Evolutionary conservation across 1,139 yeast species (phyloP).

Genomic region (Suhomyces bokatorum): DNA sequence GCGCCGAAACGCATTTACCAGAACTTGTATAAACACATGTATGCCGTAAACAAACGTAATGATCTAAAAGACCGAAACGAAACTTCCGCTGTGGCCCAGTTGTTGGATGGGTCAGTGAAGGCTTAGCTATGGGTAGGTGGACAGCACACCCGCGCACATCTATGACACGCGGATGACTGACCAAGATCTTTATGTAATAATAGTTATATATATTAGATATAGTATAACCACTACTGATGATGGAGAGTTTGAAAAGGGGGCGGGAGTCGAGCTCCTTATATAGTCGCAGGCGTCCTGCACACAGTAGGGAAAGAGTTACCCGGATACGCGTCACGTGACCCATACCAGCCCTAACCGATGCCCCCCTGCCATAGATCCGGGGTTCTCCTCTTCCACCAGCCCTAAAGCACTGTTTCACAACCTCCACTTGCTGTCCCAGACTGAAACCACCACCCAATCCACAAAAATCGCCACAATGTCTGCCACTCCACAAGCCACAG

Average conservation of each 20-base stretch:
- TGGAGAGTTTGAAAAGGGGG: constrained; percentile 15
- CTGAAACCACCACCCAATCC: too few species aligned
- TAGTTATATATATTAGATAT: constrained; percentile 25
- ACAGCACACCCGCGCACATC: constrained; percentile 17
- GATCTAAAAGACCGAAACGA: constrained; percentile 37
- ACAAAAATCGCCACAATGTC: constrained; percentile 3
- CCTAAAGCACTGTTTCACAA: not conserved
- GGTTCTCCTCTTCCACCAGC: not conserved
- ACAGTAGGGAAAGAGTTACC: constrained; percentile 12
- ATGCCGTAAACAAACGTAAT: constrained; percentile 28
- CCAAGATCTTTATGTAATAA: constrained; percentile 22
- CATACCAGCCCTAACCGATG: constrained; percentile 5
- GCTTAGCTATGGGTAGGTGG: constrained; percentile 24
- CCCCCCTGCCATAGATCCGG: constrained; percentile 1
- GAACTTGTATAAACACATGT: constrained; percentile 21
- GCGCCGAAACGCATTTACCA: constrained; percentile 15
- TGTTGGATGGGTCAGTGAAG: constrained; percentile 23
- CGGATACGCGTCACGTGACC: constrained; percentile 13
- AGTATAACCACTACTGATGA: constrained; percentile 27
- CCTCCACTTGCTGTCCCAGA: too few species aligned
- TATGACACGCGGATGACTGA: constrained; percentile 14
- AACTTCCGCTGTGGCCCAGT: constrained; percentile 21
- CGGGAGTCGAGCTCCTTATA: constrained; percentile 16
- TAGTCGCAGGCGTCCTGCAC: constrained; percentile 13
- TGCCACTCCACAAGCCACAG: not conserved